Evolutionary conservation across 495 filamentous ascomycete species (phyloP), one percentile per base, ranked within the genome.

Genomic region (Glarea lozoyensis): DNA sequence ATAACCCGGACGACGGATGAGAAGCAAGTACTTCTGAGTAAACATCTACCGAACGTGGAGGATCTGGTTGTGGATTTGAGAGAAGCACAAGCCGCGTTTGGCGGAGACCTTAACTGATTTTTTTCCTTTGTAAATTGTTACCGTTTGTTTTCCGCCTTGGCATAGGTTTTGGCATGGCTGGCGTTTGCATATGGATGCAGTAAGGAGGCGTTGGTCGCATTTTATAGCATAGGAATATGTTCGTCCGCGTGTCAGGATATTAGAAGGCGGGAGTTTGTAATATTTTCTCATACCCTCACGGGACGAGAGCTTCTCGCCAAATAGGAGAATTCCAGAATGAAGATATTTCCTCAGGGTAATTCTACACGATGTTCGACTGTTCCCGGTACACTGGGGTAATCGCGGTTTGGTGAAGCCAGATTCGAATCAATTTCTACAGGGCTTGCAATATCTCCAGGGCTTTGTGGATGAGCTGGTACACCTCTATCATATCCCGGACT

Each of bases 21-120:
- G 60, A 98, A 98, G 67, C 88, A 94, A 65, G 70, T 68, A 31
- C 59, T 89, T 50, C 68, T 98, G 22, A 86, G 85, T 18, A 63
- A 79, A 45, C 88, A 92, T 62, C 62, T 98, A 42, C 84, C 75
- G 47, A 94, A 88, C 50, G 92, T 97, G 25, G 88, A 94, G 46
- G 88, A 90, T 54, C 65, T 98, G 52, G 82, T 98, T 17, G 82
- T 85, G 58, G 92, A 98, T 62, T 57, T 98, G 50, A 81, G 81
- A 55, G 88, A 86, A 65, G n/a, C n/a, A n/a, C n/a, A n/a, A n/a
- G 87, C 81, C 40, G 79, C 80, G 36, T 72, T 80, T 7, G 84
- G 85, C 60, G 76, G 75, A 35, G 70, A 68, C 4, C 65, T 65
- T 10, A 54, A 72, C 12, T 48, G 30, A 20, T 55, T 23, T 46